A percentile compares a stretch with the other conserved stretches of the same genome.
phyloP scores from a whole-genome alignment of 176 grass and related monocot genomes.

The Lolium rigidum region DNA sequence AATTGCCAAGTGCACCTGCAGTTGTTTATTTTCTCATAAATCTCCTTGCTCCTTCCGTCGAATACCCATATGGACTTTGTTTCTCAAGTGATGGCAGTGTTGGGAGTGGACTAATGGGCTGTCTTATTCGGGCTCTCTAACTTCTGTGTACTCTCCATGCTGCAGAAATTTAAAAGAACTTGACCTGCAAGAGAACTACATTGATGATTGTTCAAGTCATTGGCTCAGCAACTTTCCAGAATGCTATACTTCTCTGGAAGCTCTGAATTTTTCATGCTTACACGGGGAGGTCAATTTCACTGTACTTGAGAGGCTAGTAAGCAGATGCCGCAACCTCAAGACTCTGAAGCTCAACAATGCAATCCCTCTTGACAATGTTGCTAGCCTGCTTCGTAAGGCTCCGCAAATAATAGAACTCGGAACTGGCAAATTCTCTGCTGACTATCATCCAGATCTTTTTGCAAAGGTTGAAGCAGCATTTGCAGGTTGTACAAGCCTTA shows the following conservation, averaged over 20 bases:
- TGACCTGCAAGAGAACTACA: constrained; percentile 67
- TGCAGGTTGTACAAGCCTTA: constrained; percentile 63
- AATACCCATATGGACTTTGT: constrained; percentile 18
- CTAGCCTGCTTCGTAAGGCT: constrained; percentile 52
- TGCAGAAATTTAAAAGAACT: constrained; percentile 69
- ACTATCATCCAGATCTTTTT: constrained; percentile 62
- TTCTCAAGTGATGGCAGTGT: neutral
- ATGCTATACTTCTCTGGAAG: constrained; percentile 65
- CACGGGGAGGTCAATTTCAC: constrained; percentile 59
- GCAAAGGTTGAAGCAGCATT: constrained; percentile 57
- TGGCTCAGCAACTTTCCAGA: constrained; percentile 71
- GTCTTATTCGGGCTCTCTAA: constrained; percentile 26
- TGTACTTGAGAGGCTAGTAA: constrained; percentile 63
- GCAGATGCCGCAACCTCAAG: constrained; percentile 68
- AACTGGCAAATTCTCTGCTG: constrained; percentile 56
- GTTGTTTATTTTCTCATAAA: neutral
- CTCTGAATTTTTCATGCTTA: constrained; percentile 73
- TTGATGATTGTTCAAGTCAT: constrained; percentile 60
- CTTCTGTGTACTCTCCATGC: constrained; percentile 18
- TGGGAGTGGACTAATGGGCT: neutral
- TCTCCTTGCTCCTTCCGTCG: constrained; percentile 5
- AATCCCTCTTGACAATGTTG: constrained; percentile 68
- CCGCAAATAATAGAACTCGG: constrained; percentile 67
- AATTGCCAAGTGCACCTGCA: constrained; percentile 24
- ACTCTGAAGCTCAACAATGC: constrained; percentile 67